Conservation (phyloP, 371 early-diverging fungal species). For the Rhizopus sp. region DNA sequence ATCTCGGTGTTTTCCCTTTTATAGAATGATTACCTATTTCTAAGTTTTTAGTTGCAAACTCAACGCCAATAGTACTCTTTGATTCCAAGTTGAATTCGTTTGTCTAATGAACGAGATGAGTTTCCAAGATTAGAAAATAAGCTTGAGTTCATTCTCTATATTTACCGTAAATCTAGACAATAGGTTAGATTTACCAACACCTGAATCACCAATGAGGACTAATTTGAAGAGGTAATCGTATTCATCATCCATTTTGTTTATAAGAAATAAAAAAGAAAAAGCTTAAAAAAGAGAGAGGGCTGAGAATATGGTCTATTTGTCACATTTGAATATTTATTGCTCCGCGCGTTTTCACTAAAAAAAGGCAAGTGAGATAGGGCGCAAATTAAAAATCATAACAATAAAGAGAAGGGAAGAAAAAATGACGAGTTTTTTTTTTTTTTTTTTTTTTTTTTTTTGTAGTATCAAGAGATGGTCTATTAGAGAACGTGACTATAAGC, state of each 20-base stretch:
- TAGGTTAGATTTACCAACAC: slow-evolving; percentile 53
- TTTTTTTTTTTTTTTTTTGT: too few species aligned
- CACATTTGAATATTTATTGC: too few species aligned
- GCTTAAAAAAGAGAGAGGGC: slow-evolving; percentile 4
- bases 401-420: too few species aligned
- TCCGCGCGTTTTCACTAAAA: too few species aligned
- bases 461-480: too few species aligned
- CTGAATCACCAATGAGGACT: slow-evolving; percentile 50
- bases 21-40: slow-evolving; percentile 37
- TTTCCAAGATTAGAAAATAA: neutral
- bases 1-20: neutral
- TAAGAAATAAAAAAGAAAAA: slow-evolving; percentile 1
- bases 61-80: slow-evolving; percentile 96
- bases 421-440: too few species aligned
- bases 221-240: slow-evolving; percentile 57
- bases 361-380: too few species aligned
- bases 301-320: neutral
- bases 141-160: neutral
- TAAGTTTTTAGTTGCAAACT: slow-evolving; percentile 56
- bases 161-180: slow-evolving; percentile 47
- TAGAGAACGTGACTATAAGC: too few species aligned
- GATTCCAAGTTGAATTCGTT: slow-evolving; percentile 98
- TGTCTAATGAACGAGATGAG: slow-evolving; percentile 39
- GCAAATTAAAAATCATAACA: too few species aligned
- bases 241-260: slow-evolving; percentile 39